These are phyloP conservation scores for Ceratocystis diversiconidia DNA, from an alignment of 2,329 filamentous ascomycete species.

Conservation along the genomic window DNA sequence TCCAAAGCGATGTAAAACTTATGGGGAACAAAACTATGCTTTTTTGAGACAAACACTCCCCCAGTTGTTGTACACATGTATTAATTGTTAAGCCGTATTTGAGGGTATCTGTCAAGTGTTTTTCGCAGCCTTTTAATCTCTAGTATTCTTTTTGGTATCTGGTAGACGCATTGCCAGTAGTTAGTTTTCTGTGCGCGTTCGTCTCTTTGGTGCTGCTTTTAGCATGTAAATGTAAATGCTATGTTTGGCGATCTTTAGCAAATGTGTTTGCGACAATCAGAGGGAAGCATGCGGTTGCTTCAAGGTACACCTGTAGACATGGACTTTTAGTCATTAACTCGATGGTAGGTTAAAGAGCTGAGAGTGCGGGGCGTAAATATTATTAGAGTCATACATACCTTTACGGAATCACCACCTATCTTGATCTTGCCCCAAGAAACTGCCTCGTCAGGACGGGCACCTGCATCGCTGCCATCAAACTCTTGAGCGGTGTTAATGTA, in stretches of 20 bases:
- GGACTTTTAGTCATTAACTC: constrained; percentile 1
- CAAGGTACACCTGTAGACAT: constrained; percentile 41
- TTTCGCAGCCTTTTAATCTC: neutral
- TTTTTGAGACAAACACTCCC: neutral
- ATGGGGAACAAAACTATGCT: neutral
- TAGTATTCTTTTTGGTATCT: neutral
- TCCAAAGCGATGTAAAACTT: too few species aligned
- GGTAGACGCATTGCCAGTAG: neutral
- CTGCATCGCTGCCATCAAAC: constrained; percentile 93
- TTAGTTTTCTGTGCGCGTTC: neutral
- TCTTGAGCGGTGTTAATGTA: constrained; percentile 97
- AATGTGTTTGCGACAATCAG: constrained; percentile 55
- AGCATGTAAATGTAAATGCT: neutral
- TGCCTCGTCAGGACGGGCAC: constrained; percentile 86
- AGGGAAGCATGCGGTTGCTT: constrained; percentile 51
- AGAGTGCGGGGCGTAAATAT: neutral
- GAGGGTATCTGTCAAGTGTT: constrained; percentile 1
- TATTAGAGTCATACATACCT: constrained; percentile 39
- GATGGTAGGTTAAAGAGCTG: neutral
- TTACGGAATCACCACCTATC: constrained; percentile 71
- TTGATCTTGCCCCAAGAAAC: constrained; percentile 99
- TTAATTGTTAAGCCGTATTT: neutral
- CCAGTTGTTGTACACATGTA: neutral
- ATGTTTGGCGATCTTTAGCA: constrained; percentile 35
- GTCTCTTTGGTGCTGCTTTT: neutral